phyloP scores from a whole-genome alignment of 306 rosid genomes.

The Mimosa pudica region DNA sequence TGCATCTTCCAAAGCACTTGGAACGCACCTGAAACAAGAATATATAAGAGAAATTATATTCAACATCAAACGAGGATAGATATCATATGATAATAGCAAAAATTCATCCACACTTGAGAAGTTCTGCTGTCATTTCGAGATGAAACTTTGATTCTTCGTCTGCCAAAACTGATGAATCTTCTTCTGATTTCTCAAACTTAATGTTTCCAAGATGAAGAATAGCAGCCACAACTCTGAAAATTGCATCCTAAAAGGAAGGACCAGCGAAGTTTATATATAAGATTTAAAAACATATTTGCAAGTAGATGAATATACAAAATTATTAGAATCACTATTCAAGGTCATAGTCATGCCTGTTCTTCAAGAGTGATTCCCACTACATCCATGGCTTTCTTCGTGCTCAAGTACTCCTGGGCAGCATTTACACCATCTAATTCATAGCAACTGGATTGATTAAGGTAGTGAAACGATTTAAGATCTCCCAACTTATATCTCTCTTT shows the following conservation, averaged over 20 bases:
- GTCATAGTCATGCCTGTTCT: constrained; percentile 65
- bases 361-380: constrained; percentile 79
- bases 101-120: constrained; percentile 68
- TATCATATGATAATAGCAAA: constrained; percentile 37
- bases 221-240: constrained; percentile 88
- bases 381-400: constrained; percentile 90
- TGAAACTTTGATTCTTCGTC: constrained; percentile 73
- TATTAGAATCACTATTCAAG: constrained; percentile 31
- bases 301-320: constrained; percentile 28
- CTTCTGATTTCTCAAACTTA: constrained; percentile 67
- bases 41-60: constrained; percentile 20
- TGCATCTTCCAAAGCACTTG: constrained; percentile 69
- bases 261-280: constrained; percentile 17
- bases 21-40: constrained; percentile 68
- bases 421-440: constrained; percentile 67
- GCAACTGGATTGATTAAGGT: constrained; percentile 90
- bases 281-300: constrained; percentile 25
- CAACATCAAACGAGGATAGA: constrained; percentile 20
- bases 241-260: constrained; percentile 66
- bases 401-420: constrained; percentile 79
- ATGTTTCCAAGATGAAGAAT: constrained; percentile 94
- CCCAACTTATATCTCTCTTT: constrained; percentile 81
- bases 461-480: constrained; percentile 79
- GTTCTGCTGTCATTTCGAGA: constrained; percentile 85
- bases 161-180: constrained; percentile 77